phyloP scores from a whole-genome alignment of 805 yeast genomes.

The Sugiyamaella boreocaroliniensis region DNA sequence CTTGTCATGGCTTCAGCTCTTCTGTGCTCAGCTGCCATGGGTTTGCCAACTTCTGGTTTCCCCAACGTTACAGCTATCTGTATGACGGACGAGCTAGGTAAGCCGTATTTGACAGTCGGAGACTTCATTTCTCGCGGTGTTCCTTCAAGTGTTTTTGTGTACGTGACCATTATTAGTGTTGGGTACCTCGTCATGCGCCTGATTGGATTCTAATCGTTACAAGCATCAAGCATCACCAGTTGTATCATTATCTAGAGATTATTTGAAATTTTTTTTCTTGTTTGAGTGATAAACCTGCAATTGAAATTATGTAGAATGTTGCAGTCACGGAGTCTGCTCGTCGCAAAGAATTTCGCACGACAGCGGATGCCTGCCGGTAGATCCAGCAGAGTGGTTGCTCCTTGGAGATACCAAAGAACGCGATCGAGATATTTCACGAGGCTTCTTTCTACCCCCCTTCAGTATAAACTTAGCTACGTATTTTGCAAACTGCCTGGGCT shows the following conservation, averaged over 20 bases:
- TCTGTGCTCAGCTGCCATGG: slow-evolving; percentile 94
- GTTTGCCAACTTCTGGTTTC: slow-evolving; percentile 93
- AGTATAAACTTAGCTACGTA: not conserved
- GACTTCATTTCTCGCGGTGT: slow-evolving; percentile 88
- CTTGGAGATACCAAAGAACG: not conserved
- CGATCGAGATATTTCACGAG: not conserved
- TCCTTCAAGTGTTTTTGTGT: slow-evolving; percentile 75
- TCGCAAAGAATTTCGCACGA: not conserved
- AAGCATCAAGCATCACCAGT: not conserved
- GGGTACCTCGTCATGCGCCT: slow-evolving; percentile 70
- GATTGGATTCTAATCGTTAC: slow-evolving; percentile 38
- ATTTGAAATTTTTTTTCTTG: not conserved
- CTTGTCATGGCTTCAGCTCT: slow-evolving; percentile 59
- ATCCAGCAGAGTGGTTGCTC: not conserved
- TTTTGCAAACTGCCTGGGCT: not conserved
- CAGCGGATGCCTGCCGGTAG: not conserved
- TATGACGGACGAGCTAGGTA: slow-evolving; percentile 86
- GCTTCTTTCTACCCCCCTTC: not conserved
- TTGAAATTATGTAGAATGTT: too few relatives aligned
- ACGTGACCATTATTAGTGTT: slow-evolving; percentile 62
- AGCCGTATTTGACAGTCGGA: slow-evolving; percentile 78
- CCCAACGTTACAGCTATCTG: slow-evolving; percentile 97
- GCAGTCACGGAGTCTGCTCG: not conserved
- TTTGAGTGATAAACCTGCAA: too few relatives aligned
- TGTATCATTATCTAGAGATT: not conserved